These are phyloP conservation scores for Ambrosia hybrid DNA, from an alignment of 140 eudicot species.

Conservation along the genomic window DNA sequence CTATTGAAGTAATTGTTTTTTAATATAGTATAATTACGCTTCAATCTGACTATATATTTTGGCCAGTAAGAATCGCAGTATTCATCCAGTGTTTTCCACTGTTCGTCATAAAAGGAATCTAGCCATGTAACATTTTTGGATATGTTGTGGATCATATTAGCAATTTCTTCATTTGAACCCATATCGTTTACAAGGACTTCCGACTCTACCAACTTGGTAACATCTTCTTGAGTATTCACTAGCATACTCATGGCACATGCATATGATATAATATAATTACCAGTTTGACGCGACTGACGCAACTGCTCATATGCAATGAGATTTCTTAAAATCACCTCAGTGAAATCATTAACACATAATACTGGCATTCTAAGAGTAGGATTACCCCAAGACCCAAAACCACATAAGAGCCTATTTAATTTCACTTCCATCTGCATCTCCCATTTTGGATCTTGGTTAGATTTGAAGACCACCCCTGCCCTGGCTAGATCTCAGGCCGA, in stretches of 20 bases:
- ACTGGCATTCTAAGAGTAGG: constrained; percentile 12
- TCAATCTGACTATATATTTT: neutral
- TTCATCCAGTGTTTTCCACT: neutral
- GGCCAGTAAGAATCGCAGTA: constrained; percentile 1
- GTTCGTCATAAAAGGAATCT: neutral
- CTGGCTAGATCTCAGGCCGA: neutral
- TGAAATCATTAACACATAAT: neutral
- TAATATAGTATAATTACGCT: too few species aligned
- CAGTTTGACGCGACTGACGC: constrained; percentile 2
- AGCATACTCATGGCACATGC: neutral
- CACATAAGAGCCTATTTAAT: neutral
- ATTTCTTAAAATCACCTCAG: constrained; percentile 15
- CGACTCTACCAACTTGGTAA: neutral
- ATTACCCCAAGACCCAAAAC: neutral
- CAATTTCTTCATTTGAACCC: too few species aligned
- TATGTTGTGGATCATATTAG: neutral
- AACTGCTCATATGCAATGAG: too few species aligned
- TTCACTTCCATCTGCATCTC: constrained; percentile 3
- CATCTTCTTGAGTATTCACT: neutral
- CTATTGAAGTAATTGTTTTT: constrained; percentile 5
- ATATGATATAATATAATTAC: neutral
- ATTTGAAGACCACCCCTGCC: constrained; percentile 18
- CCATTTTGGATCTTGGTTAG: neutral
- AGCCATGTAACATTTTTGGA: neutral
- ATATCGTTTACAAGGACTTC: neutral